These are phyloP conservation scores for Botrytis medusae DNA, from an alignment of 2,329 filamentous ascomycete genomes.

Conservation along the genomic window DNA sequence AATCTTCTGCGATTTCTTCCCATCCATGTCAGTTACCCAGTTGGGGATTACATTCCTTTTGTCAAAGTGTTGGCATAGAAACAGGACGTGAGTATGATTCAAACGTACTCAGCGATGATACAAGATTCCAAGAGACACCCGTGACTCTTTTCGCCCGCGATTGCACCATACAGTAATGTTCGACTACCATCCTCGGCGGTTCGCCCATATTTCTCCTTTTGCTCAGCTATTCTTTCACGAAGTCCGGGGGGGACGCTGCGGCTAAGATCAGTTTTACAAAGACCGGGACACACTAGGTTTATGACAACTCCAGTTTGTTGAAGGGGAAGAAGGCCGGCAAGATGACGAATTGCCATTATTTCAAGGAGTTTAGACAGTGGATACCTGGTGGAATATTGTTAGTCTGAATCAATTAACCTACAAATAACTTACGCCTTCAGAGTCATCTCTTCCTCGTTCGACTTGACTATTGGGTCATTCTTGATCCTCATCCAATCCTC, in stretches of 20 bases:
- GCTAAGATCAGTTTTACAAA: conserved; percentile 37
- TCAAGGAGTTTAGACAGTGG: conserved; percentile 36
- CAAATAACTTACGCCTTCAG: conserved; percentile 17
- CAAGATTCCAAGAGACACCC: conserved; percentile 27
- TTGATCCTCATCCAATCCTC: conserved; percentile 29
- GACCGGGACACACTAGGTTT: conserved; percentile 35
- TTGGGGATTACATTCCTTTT: conserved; percentile 19
- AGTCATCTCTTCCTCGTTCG: conserved; percentile 12
- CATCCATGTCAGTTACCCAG: conserved; percentile 34
- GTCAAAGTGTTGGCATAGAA: neutral
- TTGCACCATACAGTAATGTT: conserved; percentile 36
- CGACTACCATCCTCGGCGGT: conserved; percentile 39
- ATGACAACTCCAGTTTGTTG: conserved; percentile 37
- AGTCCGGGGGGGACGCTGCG: conserved; percentile 29
- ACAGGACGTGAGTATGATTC: neutral
- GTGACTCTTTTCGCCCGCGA: conserved; percentile 36
- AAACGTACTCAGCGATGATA: conserved; percentile 25
- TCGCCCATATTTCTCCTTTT: conserved; percentile 29
- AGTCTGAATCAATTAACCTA: conserved; percentile 6
- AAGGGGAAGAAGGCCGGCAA: conserved; percentile 31
- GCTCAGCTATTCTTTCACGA: conserved; percentile 18
- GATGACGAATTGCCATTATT: conserved; percentile 30
- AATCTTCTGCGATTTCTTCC: conserved; percentile 30
- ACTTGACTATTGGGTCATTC: conserved; percentile 19
- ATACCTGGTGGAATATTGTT: conserved; percentile 30